These are phyloP conservation scores for Kuraishia borneana DNA, from an alignment of 805 yeast genomes.

Conservation along the genomic window DNA sequence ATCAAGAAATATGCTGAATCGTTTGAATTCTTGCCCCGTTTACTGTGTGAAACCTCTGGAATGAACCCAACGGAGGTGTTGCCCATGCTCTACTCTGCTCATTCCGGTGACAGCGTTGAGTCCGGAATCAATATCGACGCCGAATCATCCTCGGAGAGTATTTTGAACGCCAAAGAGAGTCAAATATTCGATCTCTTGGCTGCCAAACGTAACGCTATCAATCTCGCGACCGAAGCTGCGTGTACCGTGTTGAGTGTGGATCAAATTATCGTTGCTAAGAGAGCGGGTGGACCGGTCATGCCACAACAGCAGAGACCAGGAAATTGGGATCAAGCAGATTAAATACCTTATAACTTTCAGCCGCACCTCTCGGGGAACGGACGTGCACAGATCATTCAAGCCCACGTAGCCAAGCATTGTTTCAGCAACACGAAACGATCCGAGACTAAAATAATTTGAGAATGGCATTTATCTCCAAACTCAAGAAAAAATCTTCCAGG, in stretches of 20 bases:
- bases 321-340: constrained; percentile 94
- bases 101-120: constrained; percentile 36
- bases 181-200: constrained; percentile 73
- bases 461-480: neutral
- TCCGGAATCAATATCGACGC: constrained; percentile 77
- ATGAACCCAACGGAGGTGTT: constrained; percentile 83
- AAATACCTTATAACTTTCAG: constrained; percentile 4
- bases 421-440: neutral
- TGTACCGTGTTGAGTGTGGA: constrained; percentile 84
- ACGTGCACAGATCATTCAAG: too few species aligned
- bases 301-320: constrained; percentile 83
- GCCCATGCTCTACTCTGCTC: constrained; percentile 83
- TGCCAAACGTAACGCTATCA: constrained; percentile 77
- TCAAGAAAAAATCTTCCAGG: neutral
- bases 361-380: neutral
- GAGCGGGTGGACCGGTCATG: constrained; percentile 96
- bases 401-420: too few species aligned
- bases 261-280: constrained; percentile 97
- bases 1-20: constrained; percentile 91
- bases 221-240: constrained; percentile 93
- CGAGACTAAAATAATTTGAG: too few species aligned
- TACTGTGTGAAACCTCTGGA: constrained; percentile 91
- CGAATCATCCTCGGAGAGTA: constrained; percentile 46
- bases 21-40: constrained; percentile 87
- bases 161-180: constrained; percentile 56